A percentile compares a stretch with the other conserved stretches of the same genome.
phyloP scores from a whole-genome alignment of 805 yeast species.

The Wickerhamomyces alni region DNA sequence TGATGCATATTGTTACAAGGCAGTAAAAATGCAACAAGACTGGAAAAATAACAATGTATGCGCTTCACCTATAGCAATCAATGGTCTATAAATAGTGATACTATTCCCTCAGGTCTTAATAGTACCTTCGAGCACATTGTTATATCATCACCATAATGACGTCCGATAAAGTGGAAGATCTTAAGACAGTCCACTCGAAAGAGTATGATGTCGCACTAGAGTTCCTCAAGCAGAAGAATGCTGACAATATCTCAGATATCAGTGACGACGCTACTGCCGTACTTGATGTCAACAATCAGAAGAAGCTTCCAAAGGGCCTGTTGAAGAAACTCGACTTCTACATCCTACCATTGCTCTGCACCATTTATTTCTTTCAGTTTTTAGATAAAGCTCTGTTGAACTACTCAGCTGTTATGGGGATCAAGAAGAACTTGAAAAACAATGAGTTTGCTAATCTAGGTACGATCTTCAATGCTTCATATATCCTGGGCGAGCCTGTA shows the following conservation, averaged over 20 bases:
- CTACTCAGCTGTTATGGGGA: conserved; percentile 62
- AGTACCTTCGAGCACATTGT: too few species aligned
- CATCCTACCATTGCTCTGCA: conserved; percentile 31
- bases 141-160: too few species aligned
- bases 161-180: neutral
- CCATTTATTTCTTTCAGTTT: conserved; percentile 47
- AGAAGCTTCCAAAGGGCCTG: neutral
- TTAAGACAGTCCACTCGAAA: neutral
- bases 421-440: conserved; percentile 38
- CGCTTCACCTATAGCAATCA: too few species aligned
- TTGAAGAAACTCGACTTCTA: conserved; percentile 12
- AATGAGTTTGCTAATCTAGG: conserved; percentile 45
- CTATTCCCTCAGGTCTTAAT: too few species aligned
- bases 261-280: neutral
- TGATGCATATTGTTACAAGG: too few species aligned
- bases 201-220: conserved; percentile 7
- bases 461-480: conserved; percentile 46
- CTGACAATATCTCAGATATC: neutral
- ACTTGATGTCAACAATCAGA: neutral
- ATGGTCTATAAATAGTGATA: too few species aligned
- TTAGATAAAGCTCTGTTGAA: conserved; percentile 50
- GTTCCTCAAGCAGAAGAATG: conserved; percentile 1
- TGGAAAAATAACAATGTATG: too few species aligned
- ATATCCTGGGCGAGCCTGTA: conserved; percentile 45
- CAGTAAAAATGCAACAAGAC: too few species aligned